Evolutionary conservation across 805 yeast genomes (phyloP).

Genomic region (Zygosaccharomyces siamensis): DNA sequence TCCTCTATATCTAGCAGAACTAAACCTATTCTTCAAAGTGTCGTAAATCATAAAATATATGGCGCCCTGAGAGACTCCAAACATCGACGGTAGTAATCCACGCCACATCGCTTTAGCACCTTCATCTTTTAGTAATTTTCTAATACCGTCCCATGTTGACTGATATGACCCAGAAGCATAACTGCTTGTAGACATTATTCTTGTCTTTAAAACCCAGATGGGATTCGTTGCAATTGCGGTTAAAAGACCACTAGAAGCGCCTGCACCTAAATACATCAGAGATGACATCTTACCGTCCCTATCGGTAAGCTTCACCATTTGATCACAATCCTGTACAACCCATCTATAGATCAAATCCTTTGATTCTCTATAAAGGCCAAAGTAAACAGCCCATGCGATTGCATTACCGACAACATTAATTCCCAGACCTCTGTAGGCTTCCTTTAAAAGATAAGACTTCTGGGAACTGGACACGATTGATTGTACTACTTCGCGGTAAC

Average conservation of each 20-base stretch:
- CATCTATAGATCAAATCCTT: conserved; percentile 39
- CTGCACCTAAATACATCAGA: conserved; percentile 47
- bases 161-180: conserved; percentile 37
- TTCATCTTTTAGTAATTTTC: conserved; percentile 45
- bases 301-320: conserved; percentile 11
- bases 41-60: conserved; percentile 85
- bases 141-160: conserved; percentile 53
- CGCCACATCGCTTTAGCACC: conserved; percentile 64
- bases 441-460: conserved; percentile 22
- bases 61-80: conserved; percentile 87
- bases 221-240: conserved; percentile 85
- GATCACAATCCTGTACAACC: not conserved
- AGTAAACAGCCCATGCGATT: conserved; percentile 84
- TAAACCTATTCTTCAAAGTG: conserved; percentile 49
- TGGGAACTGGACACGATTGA: conserved; percentile 19
- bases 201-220: conserved; percentile 90
- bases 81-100: conserved; percentile 67
- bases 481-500: conserved; percentile 26
- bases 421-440: conserved; percentile 66
- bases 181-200: conserved; percentile 57
- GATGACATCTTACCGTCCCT: conserved; percentile 26
- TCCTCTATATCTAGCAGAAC: conserved; percentile 16
- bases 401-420: conserved; percentile 84
- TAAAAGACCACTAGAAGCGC: conserved; percentile 66
- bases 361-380: conserved; percentile 64